These are phyloP conservation scores for Claviceps sp. DNA, from an alignment of 2,329 filamentous ascomycete species.

Conservation along the genomic window DNA sequence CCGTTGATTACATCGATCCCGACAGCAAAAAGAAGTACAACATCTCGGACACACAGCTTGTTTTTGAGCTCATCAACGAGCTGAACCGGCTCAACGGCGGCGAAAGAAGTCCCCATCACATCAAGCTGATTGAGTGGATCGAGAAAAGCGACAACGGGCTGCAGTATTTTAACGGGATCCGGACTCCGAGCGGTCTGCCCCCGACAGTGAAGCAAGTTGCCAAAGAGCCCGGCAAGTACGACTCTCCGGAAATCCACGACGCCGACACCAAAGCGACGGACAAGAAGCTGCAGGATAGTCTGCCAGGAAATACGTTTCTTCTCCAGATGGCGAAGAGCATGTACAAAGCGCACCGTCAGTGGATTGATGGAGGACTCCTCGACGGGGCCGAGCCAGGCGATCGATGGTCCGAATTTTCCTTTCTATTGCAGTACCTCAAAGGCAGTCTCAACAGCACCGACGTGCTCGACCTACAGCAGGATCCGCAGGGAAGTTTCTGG, in stretches of 20 bases:
- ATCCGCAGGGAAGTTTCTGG: constrained; percentile 30
- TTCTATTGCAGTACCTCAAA: constrained; percentile 44
- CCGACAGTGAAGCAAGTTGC: constrained; percentile 36
- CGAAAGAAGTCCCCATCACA: constrained; percentile 25
- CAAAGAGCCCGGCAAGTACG: constrained; percentile 24
- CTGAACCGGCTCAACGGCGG: constrained; percentile 48
- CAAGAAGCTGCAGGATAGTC: constrained; percentile 22
- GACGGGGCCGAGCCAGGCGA: constrained; percentile 35
- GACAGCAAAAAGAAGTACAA: constrained; percentile 38
- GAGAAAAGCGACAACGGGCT: constrained; percentile 43
- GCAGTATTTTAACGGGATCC: constrained; percentile 31
- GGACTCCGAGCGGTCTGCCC: constrained; percentile 36
- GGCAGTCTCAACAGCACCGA: constrained; percentile 41
- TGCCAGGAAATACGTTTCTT: constrained; percentile 22
- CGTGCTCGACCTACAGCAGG: constrained; percentile 16
- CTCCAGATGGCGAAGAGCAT: constrained; percentile 27
- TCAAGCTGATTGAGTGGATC: constrained; percentile 51
- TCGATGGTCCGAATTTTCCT: constrained; percentile 51
- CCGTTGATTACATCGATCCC: constrained; percentile 35
- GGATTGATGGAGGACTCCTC: constrained; percentile 19
- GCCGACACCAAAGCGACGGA: constrained; percentile 20
- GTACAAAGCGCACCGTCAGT: constrained; percentile 30
- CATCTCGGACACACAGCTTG: constrained; percentile 49
- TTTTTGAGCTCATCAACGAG: constrained; percentile 47
- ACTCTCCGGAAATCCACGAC: constrained; percentile 18